phyloP scores from a whole-genome alignment of 495 filamentous ascomycete genomes.

The Aspergillus nanangensis region DNA sequence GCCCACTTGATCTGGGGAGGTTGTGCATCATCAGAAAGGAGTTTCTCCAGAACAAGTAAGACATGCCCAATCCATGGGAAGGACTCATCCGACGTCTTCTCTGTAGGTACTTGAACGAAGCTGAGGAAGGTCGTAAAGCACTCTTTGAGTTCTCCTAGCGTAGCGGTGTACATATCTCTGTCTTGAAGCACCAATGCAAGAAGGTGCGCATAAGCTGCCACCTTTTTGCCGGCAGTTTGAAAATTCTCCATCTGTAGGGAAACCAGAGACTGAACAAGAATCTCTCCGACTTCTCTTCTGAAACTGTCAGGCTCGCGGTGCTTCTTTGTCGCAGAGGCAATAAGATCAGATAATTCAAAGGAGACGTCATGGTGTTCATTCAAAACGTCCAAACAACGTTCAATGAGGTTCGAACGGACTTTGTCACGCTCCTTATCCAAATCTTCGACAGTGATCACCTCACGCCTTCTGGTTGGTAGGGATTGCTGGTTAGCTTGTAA shows the following conservation, averaged over 20 bases:
- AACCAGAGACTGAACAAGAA: conserved; percentile 80
- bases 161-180: conserved; percentile 72
- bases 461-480: conserved; percentile 23
- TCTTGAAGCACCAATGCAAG: conserved; percentile 84
- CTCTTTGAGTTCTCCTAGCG: conserved; percentile 70
- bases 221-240: conserved; percentile 67
- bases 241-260: conserved; percentile 74
- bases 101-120: conserved; percentile 69
- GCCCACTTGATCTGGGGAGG: conserved; percentile 72
- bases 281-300: conserved; percentile 72
- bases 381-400: conserved; percentile 84
- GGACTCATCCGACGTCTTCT: conserved; percentile 63
- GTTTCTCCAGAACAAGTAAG: conserved; percentile 81
- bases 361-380: conserved; percentile 84
- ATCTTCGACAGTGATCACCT: conserved; percentile 68
- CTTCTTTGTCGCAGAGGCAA: conserved; percentile 70
- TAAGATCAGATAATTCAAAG: conserved; percentile 85
- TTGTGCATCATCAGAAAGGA: conserved; percentile 82
- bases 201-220: conserved; percentile 90
- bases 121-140: conserved; percentile 68
- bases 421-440: conserved; percentile 71
- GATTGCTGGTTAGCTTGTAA: conserved; percentile 13
- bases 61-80: conserved; percentile 92
- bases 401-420: conserved; percentile 74
- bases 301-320: conserved; percentile 56